Conservation (phyloP, 2,329 filamentous ascomycete genomes). For the Aspergillus oerlinghausenensis region DNA sequence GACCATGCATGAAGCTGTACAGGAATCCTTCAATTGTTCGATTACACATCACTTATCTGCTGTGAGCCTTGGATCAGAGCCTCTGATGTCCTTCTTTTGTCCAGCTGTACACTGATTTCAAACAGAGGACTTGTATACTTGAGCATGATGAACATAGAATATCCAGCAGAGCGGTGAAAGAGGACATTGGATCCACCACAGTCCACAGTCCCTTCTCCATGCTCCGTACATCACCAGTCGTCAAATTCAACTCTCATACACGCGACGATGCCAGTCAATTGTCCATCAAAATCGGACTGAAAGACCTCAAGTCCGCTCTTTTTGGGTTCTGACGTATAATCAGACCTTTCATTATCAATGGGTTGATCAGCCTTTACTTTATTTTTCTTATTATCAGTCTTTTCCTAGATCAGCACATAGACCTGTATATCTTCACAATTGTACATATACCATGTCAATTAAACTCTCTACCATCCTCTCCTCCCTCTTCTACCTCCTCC, state of each 20-base stretch:
- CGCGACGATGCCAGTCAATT: not conserved
- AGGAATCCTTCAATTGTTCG: not conserved
- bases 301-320: not conserved
- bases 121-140: not conserved
- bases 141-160: not conserved
- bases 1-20: not conserved
- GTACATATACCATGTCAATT: not conserved
- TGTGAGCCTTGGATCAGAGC: not conserved
- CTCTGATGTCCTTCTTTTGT: not conserved
- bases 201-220: not conserved
- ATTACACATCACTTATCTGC: not conserved
- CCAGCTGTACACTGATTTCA: not conserved
- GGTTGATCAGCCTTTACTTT: not conserved
- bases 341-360: not conserved
- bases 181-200: not conserved
- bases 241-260: not conserved
- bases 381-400: not conserved
- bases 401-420: not conserved
- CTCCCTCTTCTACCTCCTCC: conserved; percentile 34
- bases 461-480: conserved; percentile 29
- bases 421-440: not conserved
- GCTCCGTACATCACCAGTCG: not conserved
- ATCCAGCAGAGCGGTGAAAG: not conserved
- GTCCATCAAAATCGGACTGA: not conserved
- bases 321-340: not conserved